Percentiles rank a stretch among this genome's conserved stretches.
Evolutionary conservation across 2,329 filamentous ascomycete genomes (phyloP).

Genomic region (Fusarium sp.): DNA sequence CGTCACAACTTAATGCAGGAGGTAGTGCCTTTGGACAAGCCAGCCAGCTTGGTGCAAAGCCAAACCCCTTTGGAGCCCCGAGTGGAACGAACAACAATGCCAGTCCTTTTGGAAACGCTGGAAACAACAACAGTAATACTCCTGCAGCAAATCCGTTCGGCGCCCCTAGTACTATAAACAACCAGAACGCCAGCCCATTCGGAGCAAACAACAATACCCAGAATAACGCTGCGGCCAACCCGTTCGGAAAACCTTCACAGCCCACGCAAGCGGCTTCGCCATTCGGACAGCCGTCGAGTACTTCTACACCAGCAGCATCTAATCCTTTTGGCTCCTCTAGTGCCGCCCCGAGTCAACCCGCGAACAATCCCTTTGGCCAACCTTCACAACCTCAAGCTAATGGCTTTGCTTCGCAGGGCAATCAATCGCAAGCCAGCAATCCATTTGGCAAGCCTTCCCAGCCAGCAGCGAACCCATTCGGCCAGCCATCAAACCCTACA

Average conservation of each 20-base stretch:
- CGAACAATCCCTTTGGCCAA: slow-evolving; percentile 49
- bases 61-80: slow-evolving; percentile 54
- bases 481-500: slow-evolving; percentile 41
- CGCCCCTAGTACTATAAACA: slow-evolving; percentile 32
- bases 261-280: slow-evolving; percentile 32
- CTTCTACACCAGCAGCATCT: slow-evolving; percentile 31
- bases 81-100: slow-evolving; percentile 40
- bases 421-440: slow-evolving; percentile 38
- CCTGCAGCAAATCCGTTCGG: slow-evolving; percentile 49
- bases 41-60: slow-evolving; percentile 53
- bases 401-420: slow-evolving; percentile 42
- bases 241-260: slow-evolving; percentile 48
- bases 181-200: slow-evolving; percentile 40
- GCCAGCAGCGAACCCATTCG: slow-evolving; percentile 42
- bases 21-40: slow-evolving; percentile 51
- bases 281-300: slow-evolving; percentile 39
- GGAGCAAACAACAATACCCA: slow-evolving; percentile 34
- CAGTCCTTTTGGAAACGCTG: slow-evolving; percentile 46
- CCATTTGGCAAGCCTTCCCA: slow-evolving; percentile 47
- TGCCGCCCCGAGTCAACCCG: slow-evolving; percentile 29
- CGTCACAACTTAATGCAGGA: slow-evolving; percentile 49
- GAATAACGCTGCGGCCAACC: slow-evolving; percentile 32
- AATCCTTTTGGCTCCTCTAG: slow-evolving; percentile 48
- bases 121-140: slow-evolving; percentile 38
- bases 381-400: slow-evolving; percentile 41